Evolutionary conservation across 2,329 filamentous ascomycete genomes (phyloP), one percentile per base, ranked within the genome.

Genomic region (Colletotrichum somersetense): DNA sequence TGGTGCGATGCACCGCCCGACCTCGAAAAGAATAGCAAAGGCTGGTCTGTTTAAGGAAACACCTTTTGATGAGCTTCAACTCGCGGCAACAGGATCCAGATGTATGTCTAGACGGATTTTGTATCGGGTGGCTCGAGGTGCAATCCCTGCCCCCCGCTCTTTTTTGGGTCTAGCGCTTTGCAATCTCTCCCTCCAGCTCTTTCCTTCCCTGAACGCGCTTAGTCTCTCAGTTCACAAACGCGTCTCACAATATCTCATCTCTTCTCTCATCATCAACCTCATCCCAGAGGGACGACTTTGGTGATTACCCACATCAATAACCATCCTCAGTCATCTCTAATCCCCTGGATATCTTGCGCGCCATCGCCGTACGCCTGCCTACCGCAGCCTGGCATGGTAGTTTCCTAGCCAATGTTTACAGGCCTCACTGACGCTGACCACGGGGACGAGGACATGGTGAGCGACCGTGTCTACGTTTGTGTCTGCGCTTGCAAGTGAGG

Each of bases 231-330:
- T 71, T 67, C 71, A 61, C 62, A 67, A 73, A 73, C 71, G 71
- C 71, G 71, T 73, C 71, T 73, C 71, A 72, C 70, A 69, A 62
- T 62, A 72, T 72, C 70, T 69, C 66, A 70, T 56, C 70, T 70
- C 61, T 64, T 64, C 61, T 65, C 61, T 72, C 66, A 72, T 61
- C 70, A 72, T 72, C 70, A 70, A 64, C 66, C 61, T 72, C 70
- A 72, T 72, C 70, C 40, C 33, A 56, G 38, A 40, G 48, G 69
- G 61, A 44, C 33, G 42, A n/a, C 55, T 55, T 40, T 53, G 20
- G 59, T 20, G 66, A 42, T 35, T 26, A 56, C 20, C 16, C 33
- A 42, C 46, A 42, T 42, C 46, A 53, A 20, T 12, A n/a, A 42
- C 26, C 67, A 71, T 71, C 67, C 56, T 30, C 57, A 23, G n/a